phyloP scores from a whole-genome alignment of 2,329 filamentous ascomycete species.

The Aspergillus versicolor region DNA sequence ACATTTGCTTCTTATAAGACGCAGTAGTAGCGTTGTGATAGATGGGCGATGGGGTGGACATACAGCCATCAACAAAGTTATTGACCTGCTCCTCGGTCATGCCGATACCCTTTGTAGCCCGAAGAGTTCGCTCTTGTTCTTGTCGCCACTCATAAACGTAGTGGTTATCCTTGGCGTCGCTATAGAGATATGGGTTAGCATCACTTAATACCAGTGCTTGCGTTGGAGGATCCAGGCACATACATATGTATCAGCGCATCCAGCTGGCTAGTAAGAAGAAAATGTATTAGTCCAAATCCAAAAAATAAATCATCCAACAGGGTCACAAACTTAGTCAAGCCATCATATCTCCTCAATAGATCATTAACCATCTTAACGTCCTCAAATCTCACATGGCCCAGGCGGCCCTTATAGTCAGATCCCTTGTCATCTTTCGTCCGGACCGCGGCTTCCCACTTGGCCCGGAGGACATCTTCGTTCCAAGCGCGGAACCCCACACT shows the following conservation, averaged over 20 bases:
- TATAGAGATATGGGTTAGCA: conserved; percentile 20
- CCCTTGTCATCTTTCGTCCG: conserved; percentile 47
- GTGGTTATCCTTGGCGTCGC: conserved; percentile 67
- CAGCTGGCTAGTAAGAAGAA: conserved; percentile 44
- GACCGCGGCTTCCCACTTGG: conserved; percentile 53
- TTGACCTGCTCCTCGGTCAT: conserved; percentile 82
- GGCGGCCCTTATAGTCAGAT: conserved; percentile 45
- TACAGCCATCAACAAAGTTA: conserved; percentile 69
- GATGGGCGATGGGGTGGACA: conserved; percentile 21
- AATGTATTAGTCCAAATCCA: background rate
- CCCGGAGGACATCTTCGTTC: conserved; percentile 52
- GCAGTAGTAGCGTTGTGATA: no score
- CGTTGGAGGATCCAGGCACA: conserved; percentile 19
- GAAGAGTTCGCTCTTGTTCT: conserved; percentile 74
- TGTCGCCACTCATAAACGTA: conserved; percentile 84
- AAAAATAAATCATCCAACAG: background rate
- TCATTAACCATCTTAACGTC: conserved; percentile 61
- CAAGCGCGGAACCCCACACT: conserved; percentile 78
- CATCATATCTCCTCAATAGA: conserved; percentile 58
- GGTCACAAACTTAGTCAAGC: conserved; percentile 50
- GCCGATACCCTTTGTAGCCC: conserved; percentile 65
- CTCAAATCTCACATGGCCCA: conserved; percentile 56
- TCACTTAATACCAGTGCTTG: background rate
- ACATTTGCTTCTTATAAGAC: background rate
- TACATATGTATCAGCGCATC: conserved; percentile 66